Conservation (phyloP, 768 basidiomycete genomes). For the Mycena leptocephala region DNA sequence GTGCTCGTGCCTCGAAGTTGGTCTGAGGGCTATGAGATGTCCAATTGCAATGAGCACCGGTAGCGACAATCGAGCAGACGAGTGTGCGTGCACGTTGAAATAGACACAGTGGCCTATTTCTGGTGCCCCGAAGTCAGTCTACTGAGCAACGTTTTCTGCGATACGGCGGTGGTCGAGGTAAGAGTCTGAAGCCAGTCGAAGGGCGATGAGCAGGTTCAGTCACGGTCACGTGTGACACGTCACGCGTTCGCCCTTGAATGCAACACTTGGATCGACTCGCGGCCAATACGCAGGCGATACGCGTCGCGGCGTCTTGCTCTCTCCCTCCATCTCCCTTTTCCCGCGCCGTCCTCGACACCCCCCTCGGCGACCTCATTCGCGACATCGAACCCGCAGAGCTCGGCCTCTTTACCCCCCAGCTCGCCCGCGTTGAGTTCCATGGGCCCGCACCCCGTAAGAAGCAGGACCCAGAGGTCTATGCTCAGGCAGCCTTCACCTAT, state of each 20-base stretch:
- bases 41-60: too few species aligned
- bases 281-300: constrained; percentile 53
- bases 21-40: too few species aligned
- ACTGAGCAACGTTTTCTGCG: not conserved
- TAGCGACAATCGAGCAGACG: too few species aligned
- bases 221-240: not conserved
- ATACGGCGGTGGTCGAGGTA: not conserved
- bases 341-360: constrained; percentile 72
- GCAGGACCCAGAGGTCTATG: constrained; percentile 82
- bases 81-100: too few species aligned
- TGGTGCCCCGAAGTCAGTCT: not conserved
- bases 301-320: constrained; percentile 34
- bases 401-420: constrained; percentile 76
- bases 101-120: too few species aligned
- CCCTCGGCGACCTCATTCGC: constrained; percentile 84
- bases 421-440: constrained; percentile 77
- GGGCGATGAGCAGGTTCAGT: too few species aligned
- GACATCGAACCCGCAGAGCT: constrained; percentile 86
- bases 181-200: too few species aligned
- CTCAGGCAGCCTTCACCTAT: constrained; percentile 82
- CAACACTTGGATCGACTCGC: constrained; percentile 77
- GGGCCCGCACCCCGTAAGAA: constrained; percentile 81
- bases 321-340: constrained; percentile 68
- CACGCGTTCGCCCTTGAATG: not conserved
- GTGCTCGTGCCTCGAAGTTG: too few species aligned